These are phyloP conservation scores for Heliosperma pusillum DNA, from an alignment of 148 eudicot species.

Conservation along the genomic window DNA sequence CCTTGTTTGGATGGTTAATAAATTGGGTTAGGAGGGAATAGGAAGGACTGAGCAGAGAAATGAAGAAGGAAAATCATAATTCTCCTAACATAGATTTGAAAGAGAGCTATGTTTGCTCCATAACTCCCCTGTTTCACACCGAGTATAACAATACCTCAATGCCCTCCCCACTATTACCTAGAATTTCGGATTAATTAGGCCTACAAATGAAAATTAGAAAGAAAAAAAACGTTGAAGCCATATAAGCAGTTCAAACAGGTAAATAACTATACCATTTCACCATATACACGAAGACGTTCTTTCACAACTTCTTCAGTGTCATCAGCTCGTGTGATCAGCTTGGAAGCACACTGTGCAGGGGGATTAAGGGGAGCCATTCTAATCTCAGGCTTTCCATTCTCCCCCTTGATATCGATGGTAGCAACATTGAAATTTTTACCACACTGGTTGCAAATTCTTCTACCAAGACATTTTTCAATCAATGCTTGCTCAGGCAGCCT, in stretches of 20 bases:
- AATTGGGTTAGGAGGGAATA: no score
- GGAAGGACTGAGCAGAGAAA: no score
- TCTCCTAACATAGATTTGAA: no score
- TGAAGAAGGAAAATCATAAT: no score
- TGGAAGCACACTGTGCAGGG: slow-evolving; percentile 76
- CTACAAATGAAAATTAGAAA: not conserved
- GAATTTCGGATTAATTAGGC: not conserved
- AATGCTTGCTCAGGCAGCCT: slow-evolving; percentile 81
- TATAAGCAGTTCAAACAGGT: not conserved
- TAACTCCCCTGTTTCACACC: no score
- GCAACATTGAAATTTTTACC: slow-evolving; percentile 91
- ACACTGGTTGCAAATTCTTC: slow-evolving; percentile 87
- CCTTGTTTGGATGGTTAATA: no score
- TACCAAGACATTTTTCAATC: slow-evolving; percentile 92
- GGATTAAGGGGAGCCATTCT: slow-evolving; percentile 84
- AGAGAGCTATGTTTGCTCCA: no score
- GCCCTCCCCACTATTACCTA: no score
- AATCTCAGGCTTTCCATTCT: slow-evolving; percentile 72
- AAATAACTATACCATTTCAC: slow-evolving; percentile 62
- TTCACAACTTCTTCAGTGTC: slow-evolving; percentile 83
- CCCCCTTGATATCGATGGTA: slow-evolving; percentile 62
- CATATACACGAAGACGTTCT: slow-evolving; percentile 74
- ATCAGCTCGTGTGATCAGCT: slow-evolving; percentile 89
- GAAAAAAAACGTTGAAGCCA: not conserved
- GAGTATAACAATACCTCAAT: no score